Evolutionary conservation across 2,329 filamentous ascomycete species (phyloP).

Genomic region (Calonectria hongkongensis): DNA sequence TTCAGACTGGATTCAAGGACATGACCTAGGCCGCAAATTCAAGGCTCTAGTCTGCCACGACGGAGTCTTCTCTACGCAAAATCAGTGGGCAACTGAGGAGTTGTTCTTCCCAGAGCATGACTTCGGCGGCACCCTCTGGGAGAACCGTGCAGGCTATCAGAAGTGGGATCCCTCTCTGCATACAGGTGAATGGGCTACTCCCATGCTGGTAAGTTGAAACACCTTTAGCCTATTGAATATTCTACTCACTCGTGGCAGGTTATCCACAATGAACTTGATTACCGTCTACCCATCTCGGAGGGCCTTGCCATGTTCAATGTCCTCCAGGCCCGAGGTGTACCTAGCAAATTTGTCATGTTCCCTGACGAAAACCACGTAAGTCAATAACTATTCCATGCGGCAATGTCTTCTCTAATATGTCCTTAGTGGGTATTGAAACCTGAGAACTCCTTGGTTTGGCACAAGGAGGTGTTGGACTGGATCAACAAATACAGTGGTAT

Average conservation of each 20-base stretch:
- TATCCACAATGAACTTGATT: conserved; percentile 94
- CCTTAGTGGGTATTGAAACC: conserved; percentile 88
- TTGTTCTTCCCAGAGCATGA: conserved; percentile 83
- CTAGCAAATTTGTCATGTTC: conserved; percentile 87
- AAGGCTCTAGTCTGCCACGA: conserved; percentile 93
- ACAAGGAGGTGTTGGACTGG: conserved; percentile 88
- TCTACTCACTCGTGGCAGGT: conserved; percentile 58
- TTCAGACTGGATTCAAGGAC: conserved; percentile 90
- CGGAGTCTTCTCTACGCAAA: conserved; percentile 85
- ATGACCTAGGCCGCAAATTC: conserved; percentile 87
- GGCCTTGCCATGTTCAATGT: conserved; percentile 91
- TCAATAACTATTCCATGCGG: neutral
- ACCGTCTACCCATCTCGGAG: conserved; percentile 89
- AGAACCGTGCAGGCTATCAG: conserved; percentile 78
- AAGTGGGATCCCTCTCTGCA: conserved; percentile 81
- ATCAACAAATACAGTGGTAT: conserved; percentile 78
- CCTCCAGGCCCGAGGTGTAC: conserved; percentile 83
- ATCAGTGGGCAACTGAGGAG: conserved; percentile 79
- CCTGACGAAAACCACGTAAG: conserved; percentile 81
- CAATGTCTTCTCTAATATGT: neutral
- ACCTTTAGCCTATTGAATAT: neutral
- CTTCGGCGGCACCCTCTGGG: conserved; percentile 77
- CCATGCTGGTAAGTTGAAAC: conserved; percentile 79
- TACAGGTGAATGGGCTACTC: conserved; percentile 86
- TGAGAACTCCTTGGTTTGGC: conserved; percentile 94